Evolutionary conservation across 2,329 filamentous ascomycete species (phyloP).

Genomic region (Penicillium concentricum): DNA sequence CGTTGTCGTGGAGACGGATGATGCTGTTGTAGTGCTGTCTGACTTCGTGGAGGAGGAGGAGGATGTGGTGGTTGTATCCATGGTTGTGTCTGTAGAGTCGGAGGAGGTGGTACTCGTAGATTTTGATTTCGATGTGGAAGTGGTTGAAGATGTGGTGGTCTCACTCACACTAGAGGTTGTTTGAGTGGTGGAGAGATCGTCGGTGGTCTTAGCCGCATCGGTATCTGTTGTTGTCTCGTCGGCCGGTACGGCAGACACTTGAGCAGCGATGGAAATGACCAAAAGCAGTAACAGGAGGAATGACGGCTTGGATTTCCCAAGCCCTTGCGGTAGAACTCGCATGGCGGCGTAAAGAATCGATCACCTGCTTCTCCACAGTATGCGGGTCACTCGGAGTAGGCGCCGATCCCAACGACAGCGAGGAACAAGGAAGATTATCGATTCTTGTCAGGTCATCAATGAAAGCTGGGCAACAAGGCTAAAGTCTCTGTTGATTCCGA

Average conservation of each 20-base stretch:
- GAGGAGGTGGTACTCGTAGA: conserved; percentile 12
- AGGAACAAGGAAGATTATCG: conserved; percentile 7
- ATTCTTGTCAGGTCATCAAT: not conserved
- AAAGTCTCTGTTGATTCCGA: not conserved
- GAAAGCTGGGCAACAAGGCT: not conserved
- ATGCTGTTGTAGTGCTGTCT: conserved; percentile 19
- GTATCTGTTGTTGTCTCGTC: conserved; percentile 19
- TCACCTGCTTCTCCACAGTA: conserved; percentile 21
- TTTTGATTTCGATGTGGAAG: conserved; percentile 15
- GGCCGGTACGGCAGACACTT: conserved; percentile 20
- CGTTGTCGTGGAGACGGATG: conserved; percentile 20
- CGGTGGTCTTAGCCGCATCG: conserved; percentile 22
- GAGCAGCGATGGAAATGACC: conserved; percentile 13
- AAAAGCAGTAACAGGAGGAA: conserved; percentile 17
- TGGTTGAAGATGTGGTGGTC: conserved; percentile 18
- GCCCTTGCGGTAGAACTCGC: conserved; percentile 17
- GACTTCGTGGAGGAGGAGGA: conserved; percentile 19
- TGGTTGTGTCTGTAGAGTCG: conserved; percentile 14
- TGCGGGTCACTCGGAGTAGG: conserved; percentile 21
- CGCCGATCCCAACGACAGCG: conserved; percentile 16
- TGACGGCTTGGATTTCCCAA: conserved; percentile 14
- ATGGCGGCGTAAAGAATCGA: conserved; percentile 23
- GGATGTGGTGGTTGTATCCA: conserved; percentile 17
- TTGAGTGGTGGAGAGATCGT: conserved; percentile 25
- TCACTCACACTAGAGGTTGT: conserved; percentile 19